Conservation (phyloP, 768 basidiomycete genomes). For the Flagelloscypha sp. region DNA sequence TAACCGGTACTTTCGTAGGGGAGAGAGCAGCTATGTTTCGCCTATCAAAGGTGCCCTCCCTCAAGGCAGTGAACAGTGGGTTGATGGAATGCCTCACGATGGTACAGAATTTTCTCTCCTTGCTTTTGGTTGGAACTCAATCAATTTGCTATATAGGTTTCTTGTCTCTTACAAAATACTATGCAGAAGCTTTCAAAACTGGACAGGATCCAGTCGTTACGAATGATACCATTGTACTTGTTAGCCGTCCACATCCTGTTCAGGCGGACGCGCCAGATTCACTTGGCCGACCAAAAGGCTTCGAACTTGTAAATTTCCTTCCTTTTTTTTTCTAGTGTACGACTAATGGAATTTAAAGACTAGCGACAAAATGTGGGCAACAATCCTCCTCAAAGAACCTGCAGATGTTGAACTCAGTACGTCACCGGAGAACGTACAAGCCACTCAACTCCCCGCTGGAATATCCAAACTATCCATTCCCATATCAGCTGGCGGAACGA, state of each 20-base stretch:
- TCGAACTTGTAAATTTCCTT: slow-evolving; percentile 40
- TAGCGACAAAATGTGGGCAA: slow-evolving; percentile 58
- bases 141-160: slow-evolving; percentile 32
- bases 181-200: slow-evolving; percentile 64
- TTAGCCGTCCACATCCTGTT: slow-evolving; percentile 60
- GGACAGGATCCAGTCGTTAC: slow-evolving; percentile 50
- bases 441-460: slow-evolving; percentile 47
- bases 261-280: slow-evolving; percentile 46
- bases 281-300: slow-evolving; percentile 48
- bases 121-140: slow-evolving; percentile 2
- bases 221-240: slow-evolving; percentile 58
- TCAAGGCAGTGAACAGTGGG: slow-evolving; percentile 61
- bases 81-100: slow-evolving; percentile 53
- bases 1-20: too few relatives aligned
- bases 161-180: slow-evolving; percentile 59
- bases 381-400: slow-evolving; percentile 52
- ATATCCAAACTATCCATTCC: slow-evolving; percentile 53
- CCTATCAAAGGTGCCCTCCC: slow-evolving; percentile 70
- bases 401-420: slow-evolving; percentile 49
- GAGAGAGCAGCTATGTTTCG: slow-evolving; percentile 74
- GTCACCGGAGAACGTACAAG: slow-evolving; percentile 32
- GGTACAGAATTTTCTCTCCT: slow-evolving; percentile 21
- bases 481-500: slow-evolving; percentile 41
- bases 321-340: slow-evolving; percentile 11
- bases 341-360: slow-evolving; percentile 28